Conservation (phyloP, 257 asterid species). For the Nicotiana benthamiana region DNA sequence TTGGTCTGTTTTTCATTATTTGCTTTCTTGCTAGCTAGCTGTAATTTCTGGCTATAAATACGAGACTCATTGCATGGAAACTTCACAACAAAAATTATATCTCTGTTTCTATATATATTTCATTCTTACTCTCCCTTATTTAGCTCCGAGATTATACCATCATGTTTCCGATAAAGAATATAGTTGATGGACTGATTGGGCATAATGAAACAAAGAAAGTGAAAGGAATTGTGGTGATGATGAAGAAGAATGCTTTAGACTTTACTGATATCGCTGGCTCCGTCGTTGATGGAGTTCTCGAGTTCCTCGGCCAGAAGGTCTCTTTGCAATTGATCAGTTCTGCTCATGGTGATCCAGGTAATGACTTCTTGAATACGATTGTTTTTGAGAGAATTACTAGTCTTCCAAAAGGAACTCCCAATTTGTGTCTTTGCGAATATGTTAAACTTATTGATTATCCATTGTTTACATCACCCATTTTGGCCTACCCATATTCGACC, state of each 20-base stretch:
- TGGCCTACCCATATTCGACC: too few species aligned
- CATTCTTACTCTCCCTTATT: not conserved
- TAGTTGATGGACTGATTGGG: not conserved
- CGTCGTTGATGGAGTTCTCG: not conserved
- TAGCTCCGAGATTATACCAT: not conserved
- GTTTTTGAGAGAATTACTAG: too few species aligned
- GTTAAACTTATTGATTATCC: too few species aligned
- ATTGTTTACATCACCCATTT: too few species aligned
- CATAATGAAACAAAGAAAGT: not conserved
- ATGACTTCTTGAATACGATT: too few species aligned
- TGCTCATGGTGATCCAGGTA: not conserved
- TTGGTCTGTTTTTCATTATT: not conserved
- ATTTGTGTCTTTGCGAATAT: too few species aligned
- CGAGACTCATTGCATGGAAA: not conserved
- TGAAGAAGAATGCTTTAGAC: not conserved
- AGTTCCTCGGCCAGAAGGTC: not conserved
- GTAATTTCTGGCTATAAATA: not conserved
- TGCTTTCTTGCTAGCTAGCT: not conserved
- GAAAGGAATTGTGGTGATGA: constrained; percentile 2
- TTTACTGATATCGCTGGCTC: constrained; percentile 6
- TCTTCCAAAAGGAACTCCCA: too few species aligned
- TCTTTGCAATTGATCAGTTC: constrained; percentile 2
- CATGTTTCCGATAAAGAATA: not conserved
- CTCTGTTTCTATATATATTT: not conserved
- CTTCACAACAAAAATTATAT: not conserved